Base-by-base conservation (phyloP, 805 yeast species). In the Sungouiozyma ichnusensis region DNA sequence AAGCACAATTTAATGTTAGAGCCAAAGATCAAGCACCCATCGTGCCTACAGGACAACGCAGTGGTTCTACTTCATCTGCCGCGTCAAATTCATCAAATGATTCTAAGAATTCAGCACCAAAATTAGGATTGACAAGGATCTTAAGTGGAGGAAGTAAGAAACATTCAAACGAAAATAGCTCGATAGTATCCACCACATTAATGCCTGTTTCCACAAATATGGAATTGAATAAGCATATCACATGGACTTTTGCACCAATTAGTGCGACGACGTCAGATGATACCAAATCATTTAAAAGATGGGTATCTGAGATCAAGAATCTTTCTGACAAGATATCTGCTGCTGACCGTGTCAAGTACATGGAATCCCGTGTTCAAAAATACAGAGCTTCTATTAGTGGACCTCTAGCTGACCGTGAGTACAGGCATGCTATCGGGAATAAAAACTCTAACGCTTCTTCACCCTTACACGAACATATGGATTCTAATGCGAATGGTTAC, bases 251-350 rank as follows among this genome's bases (percentile, higher is more conserved):
- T 24, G 29, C 29, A 6, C 29, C 29, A 24, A 24, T 24, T 11
- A 11, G 9, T 24, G 29, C 9, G 9, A 7, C 57, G 66, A 69
- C 62, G 62, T 78, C 55, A 54, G 68, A 44, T 13, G 65, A 63
- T 29, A 56, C 51, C 11, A 64, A 59, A 19, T 73, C 72, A 33
- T 70, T 70, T 40, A 52, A 51, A 17, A 67, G 66, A 48, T 79
- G 85, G 85, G 60, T 64, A 20, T 67, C 65, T 19, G 80, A 77
- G 52, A 57, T 79, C 33, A 59, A 63, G 20, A 76, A 77, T 44
- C 62, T 79, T 48, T 66, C 73, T 24, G 64, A 67, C 39, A 73
- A 69, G 48, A 65, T 66, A 15, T 55, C 62, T 44, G 72, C 74
- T 37, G 53, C 63, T 31, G 71, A 69, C 35, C 68, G 85, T 57